Evolutionary conservation across 2,329 filamentous ascomycete genomes (phyloP).

Genomic region (Hymenotorrendiella dingleyae): DNA sequence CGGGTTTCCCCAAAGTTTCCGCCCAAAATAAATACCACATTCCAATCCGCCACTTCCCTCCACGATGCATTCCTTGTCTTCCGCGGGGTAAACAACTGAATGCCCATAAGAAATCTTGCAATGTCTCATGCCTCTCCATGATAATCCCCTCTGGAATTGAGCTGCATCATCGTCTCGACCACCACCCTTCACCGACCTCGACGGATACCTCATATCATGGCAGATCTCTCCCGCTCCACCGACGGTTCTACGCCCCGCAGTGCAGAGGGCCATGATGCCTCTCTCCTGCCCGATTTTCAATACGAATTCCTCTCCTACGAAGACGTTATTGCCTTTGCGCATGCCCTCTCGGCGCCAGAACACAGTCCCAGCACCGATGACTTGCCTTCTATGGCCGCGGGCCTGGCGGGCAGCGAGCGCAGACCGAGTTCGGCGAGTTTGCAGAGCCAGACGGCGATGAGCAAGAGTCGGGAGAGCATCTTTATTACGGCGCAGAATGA

Average conservation of each 20-base stretch:
- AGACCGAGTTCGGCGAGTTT: no score
- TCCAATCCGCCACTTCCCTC: conserved; percentile 3
- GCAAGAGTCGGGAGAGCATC: conserved; percentile 16
- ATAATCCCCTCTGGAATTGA: no score
- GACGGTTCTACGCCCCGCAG: conserved; percentile 52
- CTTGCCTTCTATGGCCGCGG: conserved; percentile 10
- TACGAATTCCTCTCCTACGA: conserved; percentile 68
- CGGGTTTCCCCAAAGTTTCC: not conserved
- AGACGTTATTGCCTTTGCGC: conserved; percentile 72
- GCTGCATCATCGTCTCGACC: no score
- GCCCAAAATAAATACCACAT: conserved; percentile 7
- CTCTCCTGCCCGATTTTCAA: conserved; percentile 70
- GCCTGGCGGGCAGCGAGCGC: not conserved
- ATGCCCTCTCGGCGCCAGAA: conserved; percentile 77
- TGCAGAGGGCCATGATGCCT: conserved; percentile 61
- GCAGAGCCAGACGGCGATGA: not conserved
- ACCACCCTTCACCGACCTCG: no score
- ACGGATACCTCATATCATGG: no score
- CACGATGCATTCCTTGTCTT: not conserved
- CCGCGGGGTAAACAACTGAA: not conserved
- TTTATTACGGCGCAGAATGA: conserved; percentile 92
- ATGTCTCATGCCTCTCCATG: no score
- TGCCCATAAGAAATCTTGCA: no score
- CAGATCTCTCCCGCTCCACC: conserved; percentile 32
- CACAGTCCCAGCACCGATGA: conserved; percentile 59